Evolutionary conservation across 2,329 filamentous ascomycete genomes (phyloP).

Genomic region (Diplodia seriata): DNA sequence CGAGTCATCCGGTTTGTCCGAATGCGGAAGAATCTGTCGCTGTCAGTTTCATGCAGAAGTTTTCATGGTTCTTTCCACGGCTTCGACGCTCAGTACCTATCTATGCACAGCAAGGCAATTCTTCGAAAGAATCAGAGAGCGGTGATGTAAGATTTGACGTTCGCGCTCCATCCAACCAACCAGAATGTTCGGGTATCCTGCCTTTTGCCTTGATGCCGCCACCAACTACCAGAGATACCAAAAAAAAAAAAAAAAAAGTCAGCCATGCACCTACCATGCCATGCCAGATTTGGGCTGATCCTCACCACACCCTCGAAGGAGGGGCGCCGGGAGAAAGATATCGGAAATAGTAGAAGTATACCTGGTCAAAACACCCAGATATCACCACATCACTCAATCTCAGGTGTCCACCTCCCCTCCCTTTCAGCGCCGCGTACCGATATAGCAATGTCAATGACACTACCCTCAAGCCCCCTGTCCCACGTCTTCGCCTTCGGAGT

Average conservation of each 20-base stretch:
- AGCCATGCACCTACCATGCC: background rate
- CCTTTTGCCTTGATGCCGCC: background rate
- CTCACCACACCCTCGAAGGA: background rate
- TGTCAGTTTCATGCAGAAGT: background rate
- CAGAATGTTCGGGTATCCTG: constrained; percentile 4
- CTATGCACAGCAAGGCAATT: background rate
- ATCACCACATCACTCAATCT: background rate
- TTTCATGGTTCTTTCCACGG: background rate
- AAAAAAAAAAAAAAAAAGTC: background rate
- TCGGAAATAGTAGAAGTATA: background rate
- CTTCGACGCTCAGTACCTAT: background rate
- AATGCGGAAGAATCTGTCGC: background rate
- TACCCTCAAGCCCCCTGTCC: background rate
- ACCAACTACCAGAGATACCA: background rate
- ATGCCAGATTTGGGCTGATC: background rate
- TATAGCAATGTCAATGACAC: background rate
- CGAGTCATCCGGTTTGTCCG: background rate
- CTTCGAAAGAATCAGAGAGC: background rate
- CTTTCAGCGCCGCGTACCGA: background rate
- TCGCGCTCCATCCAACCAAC: background rate
- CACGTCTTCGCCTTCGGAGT: background rate
- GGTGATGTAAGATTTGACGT: background rate
- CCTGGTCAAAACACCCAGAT: background rate
- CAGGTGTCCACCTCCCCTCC: background rate
- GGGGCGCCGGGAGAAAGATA: background rate